Percentiles rank a stretch among this genome's conserved stretches.
Conservation (phyloP, 2,329 filamentous ascomycete species). For the Botryotinia calthae region DNA sequence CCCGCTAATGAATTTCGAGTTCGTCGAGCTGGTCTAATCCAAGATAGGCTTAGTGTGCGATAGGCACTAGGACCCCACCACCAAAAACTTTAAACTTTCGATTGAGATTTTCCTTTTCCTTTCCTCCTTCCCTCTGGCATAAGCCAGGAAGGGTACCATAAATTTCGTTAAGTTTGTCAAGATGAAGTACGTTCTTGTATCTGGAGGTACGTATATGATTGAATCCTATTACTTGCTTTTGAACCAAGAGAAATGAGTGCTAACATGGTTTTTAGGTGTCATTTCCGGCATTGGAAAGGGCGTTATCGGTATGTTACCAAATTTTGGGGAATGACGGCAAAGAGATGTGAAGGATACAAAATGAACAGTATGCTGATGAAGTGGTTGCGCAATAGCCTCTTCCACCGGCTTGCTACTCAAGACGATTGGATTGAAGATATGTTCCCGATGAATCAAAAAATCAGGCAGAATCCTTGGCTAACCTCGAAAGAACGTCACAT, state of each 20-base stretch:
- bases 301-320: conserved; percentile 59
- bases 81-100: conserved; percentile 20
- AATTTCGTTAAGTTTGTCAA: conserved; percentile 38
- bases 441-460: conserved; percentile 37
- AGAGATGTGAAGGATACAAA: background rate
- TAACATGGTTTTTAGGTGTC: conserved; percentile 39
- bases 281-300: conserved; percentile 61
- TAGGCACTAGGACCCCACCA: conserved; percentile 14
- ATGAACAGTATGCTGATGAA: conserved; percentile 13
- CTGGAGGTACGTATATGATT: conserved; percentile 55
- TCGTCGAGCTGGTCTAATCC: background rate
- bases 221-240: background rate
- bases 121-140: conserved; percentile 34
- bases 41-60: background rate
- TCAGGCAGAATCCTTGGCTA: conserved; percentile 30
- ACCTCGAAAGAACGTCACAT: conserved; percentile 52
- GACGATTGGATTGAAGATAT: conserved; percentile 75
- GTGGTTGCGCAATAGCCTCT: conserved; percentile 50
- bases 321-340: background rate
- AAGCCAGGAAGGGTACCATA: conserved; percentile 33
- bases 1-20: background rate
- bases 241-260: conserved; percentile 4
- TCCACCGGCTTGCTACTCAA: conserved; percentile 75
- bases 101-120: conserved; percentile 22
- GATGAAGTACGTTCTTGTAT: conserved; percentile 82